phyloP scores from a whole-genome alignment of 2,329 filamentous ascomycete species.

The Phoma sp. region DNA sequence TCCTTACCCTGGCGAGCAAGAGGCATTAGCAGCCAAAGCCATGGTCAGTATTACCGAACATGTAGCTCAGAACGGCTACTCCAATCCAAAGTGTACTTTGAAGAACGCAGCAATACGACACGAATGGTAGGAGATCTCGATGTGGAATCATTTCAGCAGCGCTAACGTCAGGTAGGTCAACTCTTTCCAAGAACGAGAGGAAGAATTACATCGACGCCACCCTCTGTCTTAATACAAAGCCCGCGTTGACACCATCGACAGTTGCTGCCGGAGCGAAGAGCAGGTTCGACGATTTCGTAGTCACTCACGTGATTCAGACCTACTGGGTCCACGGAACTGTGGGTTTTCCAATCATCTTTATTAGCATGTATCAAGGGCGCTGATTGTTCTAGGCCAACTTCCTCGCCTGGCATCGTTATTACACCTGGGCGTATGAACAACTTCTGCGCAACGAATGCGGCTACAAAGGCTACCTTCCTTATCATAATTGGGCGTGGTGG shows the following conservation, averaged over 20 bases:
- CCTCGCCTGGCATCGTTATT: constrained; percentile 52
- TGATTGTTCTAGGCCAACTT: constrained; percentile 37
- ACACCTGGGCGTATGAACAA: constrained; percentile 51
- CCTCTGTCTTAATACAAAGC: constrained; percentile 32
- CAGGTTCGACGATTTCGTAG: constrained; percentile 42
- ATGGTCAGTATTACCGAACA: constrained; percentile 42
- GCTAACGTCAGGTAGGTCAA: constrained; percentile 22
- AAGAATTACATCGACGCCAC: constrained; percentile 39
- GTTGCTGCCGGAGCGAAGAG: constrained; percentile 32
- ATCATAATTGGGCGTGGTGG: constrained; percentile 61
- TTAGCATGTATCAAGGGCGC: not conserved
- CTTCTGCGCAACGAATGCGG: constrained; percentile 51
- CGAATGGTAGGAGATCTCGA: constrained; percentile 48
- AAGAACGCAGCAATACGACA: constrained; percentile 48
- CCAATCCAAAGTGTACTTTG: constrained; percentile 39
- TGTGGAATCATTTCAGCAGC: not conserved
- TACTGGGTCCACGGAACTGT: constrained; percentile 38
- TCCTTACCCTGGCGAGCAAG: constrained; percentile 25
- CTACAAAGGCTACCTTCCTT: constrained; percentile 52
- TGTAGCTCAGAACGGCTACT: constrained; percentile 28
- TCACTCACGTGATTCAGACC: constrained; percentile 41
- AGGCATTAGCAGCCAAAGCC: constrained; percentile 43
- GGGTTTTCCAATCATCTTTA: not conserved
- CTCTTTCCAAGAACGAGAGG: constrained; percentile 26
- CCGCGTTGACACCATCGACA: constrained; percentile 26